These are phyloP conservation scores for Colletotrichum sp. DNA, from an alignment of 2,329 filamentous ascomycete genomes.

Conservation along the genomic window DNA sequence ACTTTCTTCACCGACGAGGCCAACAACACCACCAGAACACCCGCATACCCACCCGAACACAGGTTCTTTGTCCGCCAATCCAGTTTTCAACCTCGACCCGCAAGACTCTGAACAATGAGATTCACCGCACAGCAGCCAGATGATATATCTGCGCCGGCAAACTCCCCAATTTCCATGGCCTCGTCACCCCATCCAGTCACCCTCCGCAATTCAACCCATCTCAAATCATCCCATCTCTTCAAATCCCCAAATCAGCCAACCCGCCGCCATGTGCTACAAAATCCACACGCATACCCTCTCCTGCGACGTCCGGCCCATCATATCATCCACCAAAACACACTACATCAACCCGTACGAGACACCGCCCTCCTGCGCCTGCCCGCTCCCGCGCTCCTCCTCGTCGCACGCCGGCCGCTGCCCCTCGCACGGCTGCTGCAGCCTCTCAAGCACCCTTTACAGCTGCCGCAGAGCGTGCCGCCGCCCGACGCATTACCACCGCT, in stretches of 20 bases:
- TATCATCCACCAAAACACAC: conserved; percentile 26
- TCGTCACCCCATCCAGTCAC: not conserved
- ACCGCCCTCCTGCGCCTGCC: conserved; percentile 26
- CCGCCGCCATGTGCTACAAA: conserved; percentile 23
- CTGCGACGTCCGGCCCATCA: conserved; percentile 32
- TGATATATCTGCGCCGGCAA: not conserved
- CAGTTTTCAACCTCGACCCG: not conserved
- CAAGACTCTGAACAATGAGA: not conserved
- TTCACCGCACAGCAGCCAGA: not conserved
- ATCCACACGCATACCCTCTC: conserved; percentile 29
- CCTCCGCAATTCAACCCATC: not conserved
- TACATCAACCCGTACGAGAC: conserved; percentile 28
- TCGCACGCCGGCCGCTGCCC: conserved; percentile 23
- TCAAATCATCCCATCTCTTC: accelerated
- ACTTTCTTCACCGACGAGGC: not conserved
- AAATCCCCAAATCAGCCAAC: accelerated
- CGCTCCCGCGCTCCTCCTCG: not conserved
- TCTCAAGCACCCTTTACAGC: conserved; percentile 10
- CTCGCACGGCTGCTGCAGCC: conserved; percentile 31
- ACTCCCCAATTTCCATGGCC: not conserved
- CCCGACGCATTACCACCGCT: conserved; percentile 3
- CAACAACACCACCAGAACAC: not conserved
- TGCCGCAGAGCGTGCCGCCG: conserved; percentile 19
- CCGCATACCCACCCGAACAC: not conserved
- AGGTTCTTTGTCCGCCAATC: not conserved